Evolutionary conservation across 768 basidiomycete species (phyloP).

Genomic region (Neoboletus subvelutipes): DNA sequence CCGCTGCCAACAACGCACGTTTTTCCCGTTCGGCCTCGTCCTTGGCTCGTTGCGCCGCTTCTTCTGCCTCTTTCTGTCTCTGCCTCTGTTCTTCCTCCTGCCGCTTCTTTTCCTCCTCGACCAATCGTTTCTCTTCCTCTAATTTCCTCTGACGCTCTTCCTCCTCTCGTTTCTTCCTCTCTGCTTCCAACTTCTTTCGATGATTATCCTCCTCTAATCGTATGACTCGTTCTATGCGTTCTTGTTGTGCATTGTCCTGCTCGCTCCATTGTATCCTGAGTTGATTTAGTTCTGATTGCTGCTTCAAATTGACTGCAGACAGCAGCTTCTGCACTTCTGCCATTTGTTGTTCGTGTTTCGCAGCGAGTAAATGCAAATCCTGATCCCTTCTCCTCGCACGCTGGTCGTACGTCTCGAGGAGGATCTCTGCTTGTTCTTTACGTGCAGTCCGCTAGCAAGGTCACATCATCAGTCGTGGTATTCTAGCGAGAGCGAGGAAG

Average conservation of each 20-base stretch:
- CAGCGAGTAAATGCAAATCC: constrained; percentile 34
- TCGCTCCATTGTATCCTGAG: constrained; percentile 47
- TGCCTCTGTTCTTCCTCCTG: constrained; percentile 43
- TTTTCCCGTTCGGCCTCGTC: constrained; percentile 38
- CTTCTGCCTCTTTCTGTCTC: constrained; percentile 34
- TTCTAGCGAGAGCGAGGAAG: neutral
- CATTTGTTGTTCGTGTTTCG: constrained; percentile 48
- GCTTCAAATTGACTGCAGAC: constrained; percentile 40
- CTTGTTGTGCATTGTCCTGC: constrained; percentile 46
- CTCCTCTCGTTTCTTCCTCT: constrained; percentile 50
- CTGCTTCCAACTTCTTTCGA: constrained; percentile 51
- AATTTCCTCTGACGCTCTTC: constrained; percentile 47
- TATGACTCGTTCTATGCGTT: constrained; percentile 62
- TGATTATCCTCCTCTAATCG: constrained; percentile 61
- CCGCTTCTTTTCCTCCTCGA: constrained; percentile 43
- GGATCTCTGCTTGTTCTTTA: constrained; percentile 25
- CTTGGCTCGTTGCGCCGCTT: constrained; percentile 29
- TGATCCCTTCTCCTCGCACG: constrained; percentile 7
- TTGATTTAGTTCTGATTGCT: constrained; percentile 45
- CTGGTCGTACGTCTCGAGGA: constrained; percentile 21
- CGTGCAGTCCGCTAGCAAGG: constrained; percentile 39
- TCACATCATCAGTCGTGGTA: neutral
- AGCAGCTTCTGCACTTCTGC: constrained; percentile 51
- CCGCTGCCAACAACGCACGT: constrained; percentile 37
- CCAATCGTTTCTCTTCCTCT: constrained; percentile 46